phyloP scores from a whole-genome alignment of 2,329 filamentous ascomycete genomes.

The Cryphonectria parasitica region DNA sequence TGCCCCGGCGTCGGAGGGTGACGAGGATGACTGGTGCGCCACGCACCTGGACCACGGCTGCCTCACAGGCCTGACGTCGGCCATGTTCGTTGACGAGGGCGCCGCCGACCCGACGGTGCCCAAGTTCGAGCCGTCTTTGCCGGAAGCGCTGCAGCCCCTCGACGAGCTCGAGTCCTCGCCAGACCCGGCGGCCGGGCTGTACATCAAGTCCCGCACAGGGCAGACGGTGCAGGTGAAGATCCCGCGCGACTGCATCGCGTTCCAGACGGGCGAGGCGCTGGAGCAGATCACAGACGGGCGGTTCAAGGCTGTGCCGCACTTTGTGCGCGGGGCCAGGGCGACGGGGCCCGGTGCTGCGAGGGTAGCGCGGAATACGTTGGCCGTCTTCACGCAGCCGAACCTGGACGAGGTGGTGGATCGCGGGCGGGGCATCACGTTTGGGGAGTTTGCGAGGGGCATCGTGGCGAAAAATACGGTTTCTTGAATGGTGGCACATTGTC shows the following conservation, averaged over 20 bases:
- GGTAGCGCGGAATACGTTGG: constrained; percentile 84
- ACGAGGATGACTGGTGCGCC: constrained; percentile 92
- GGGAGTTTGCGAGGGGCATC: constrained; percentile 70
- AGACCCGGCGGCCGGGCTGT: constrained; percentile 85
- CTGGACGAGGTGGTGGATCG: constrained; percentile 78
- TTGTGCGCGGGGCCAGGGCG: constrained; percentile 74
- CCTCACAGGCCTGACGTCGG: constrained; percentile 88
- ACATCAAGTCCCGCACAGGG: constrained; percentile 85
- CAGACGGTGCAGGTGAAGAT: constrained; percentile 90
- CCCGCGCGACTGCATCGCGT: constrained; percentile 87
- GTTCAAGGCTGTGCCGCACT: constrained; percentile 95
- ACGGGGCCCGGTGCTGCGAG: constrained; percentile 42
- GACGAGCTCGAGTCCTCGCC: constrained; percentile 76
- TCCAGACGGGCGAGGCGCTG: constrained; percentile 92
- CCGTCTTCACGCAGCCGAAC: constrained; percentile 97
- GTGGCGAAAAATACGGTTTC: constrained; percentile 63
- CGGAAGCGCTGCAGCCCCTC: constrained; percentile 52
- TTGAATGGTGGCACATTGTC: constrained; percentile 19
- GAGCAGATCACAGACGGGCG: constrained; percentile 88
- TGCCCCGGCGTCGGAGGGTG: constrained; percentile 45
- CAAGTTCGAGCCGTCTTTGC: constrained; percentile 42
- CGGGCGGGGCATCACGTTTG: constrained; percentile 70
- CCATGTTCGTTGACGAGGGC: constrained; percentile 91
- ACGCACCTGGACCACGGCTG: constrained; percentile 91
- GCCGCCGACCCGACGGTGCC: constrained; percentile 37